Base-by-base conservation (phyloP, 768 basidiomycete genomes). In the Trametes punicea region DNA sequence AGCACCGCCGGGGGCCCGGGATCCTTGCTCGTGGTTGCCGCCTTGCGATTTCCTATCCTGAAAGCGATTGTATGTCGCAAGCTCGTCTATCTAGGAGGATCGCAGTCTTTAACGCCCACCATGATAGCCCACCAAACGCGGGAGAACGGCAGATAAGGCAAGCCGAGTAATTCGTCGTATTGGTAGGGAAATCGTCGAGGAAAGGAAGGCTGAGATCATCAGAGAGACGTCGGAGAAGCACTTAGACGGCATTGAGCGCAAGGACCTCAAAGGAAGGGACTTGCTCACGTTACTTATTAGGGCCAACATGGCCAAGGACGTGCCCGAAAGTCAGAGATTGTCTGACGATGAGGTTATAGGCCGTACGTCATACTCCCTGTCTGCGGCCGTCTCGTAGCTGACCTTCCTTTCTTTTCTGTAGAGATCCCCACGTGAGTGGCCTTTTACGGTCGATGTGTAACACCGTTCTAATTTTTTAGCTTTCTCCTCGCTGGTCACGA, bases 281-380 rank as follows among this genome's bases (percentile, higher is more conserved):
- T 64, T 89, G 3, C 71, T 88, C 3, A 82, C 81, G 0, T 62
- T 87, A 25, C 72, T 88, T 3, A 71, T 88, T 39, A 75, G 76
- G 55, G 85, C 86, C 3, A 89, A 88, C 64, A 78, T 84, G 71
- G 78, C 82, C 0, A 78, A 76, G 1, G 83, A 88, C 63, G 61
- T 84, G 4, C 77, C 80, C 0, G 77, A 78, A 6, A 71, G 62
- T 41, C 83, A 85, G 64, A 71, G 72, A 33, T 70, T 89, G 70
- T 76, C 77, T 0, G 87, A 89, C 52, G 75, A 76, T 26, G 87
- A 88, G 56, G 82, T 89, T 15, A 56, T 85, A 2, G 73, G 74
- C 6, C 80, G 77, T 85, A 60, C 55, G 81, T 72, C 3, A 15
- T 30, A 16, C 30, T 10, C 13, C 36, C 20, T n/a, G 7, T 4